Evolutionary conservation across 345 rosid species (phyloP).

Genomic region (Atalantia buxifolia): DNA sequence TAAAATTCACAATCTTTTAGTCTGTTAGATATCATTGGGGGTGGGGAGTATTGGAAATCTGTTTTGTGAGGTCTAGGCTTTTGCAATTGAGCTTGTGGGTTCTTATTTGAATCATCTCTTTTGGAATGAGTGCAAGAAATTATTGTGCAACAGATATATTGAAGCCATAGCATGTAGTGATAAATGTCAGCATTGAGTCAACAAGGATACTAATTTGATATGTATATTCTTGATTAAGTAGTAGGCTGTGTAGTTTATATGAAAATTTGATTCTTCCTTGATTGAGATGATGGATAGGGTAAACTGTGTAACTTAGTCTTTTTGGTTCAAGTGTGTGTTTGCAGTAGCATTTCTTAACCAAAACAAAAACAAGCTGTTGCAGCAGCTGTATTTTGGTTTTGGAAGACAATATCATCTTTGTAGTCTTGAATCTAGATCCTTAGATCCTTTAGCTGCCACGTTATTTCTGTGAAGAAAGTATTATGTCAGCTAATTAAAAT

Average conservation of each 20-base stretch:
- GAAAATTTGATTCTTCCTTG: background rate
- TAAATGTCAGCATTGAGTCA: background rate
- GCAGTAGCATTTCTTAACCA: background rate
- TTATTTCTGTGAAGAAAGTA: background rate
- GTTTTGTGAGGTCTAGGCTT: background rate
- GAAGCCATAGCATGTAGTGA: background rate
- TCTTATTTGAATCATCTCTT: background rate
- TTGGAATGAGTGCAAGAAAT: background rate
- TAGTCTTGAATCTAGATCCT: background rate
- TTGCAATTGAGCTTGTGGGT: background rate
- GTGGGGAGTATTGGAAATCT: background rate
- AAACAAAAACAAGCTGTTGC: background rate
- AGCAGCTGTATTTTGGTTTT: background rate
- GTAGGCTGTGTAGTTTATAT: background rate
- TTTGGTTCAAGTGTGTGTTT: background rate
- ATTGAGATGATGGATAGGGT: background rate
- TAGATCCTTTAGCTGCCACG: background rate
- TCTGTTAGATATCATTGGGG: background rate
- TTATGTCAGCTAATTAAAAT: background rate
- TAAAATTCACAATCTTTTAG: background rate
- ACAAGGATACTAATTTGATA: background rate
- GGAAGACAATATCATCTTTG: background rate
- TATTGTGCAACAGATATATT: background rate
- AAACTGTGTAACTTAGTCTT: background rate
- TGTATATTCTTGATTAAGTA: background rate